These are phyloP conservation scores for Aschersonia sp. DNA, from an alignment of 2,329 filamentous ascomycete species.

Conservation along the genomic window DNA sequence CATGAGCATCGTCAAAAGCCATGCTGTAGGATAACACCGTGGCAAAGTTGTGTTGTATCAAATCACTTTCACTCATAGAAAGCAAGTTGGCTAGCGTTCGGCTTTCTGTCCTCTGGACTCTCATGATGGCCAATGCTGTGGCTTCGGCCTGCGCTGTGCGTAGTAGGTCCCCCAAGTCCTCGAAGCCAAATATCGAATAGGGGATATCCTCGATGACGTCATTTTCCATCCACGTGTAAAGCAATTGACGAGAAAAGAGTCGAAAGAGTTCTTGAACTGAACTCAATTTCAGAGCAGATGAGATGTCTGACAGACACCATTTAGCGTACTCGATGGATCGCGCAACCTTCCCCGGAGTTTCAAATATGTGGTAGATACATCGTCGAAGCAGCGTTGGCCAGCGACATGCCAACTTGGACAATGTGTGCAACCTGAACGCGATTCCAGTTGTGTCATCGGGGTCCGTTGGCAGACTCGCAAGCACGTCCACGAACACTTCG, in stretches of 20 bases:
- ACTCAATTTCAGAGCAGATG: conserved; percentile 47
- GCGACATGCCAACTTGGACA: conserved; percentile 62
- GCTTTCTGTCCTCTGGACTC: conserved; percentile 51
- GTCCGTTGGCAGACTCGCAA: conserved; percentile 65
- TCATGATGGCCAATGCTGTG: conserved; percentile 70
- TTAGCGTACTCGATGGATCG: conserved; percentile 55
- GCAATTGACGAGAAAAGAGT: conserved; percentile 74
- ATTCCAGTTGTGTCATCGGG: conserved; percentile 66
- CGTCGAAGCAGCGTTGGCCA: conserved; percentile 81
- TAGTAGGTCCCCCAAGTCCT: conserved; percentile 53
- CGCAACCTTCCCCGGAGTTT: conserved; percentile 63
- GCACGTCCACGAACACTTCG: conserved; percentile 68
- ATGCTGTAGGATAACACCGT: conserved; percentile 75
- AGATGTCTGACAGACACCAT: conserved; percentile 54
- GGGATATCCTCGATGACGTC: conserved; percentile 60
- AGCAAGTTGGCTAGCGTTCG: conserved; percentile 45
- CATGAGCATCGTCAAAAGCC: conserved; percentile 33
- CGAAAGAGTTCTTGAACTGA: conserved; percentile 60
- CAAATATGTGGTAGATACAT: conserved; percentile 89
- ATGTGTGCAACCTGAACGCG: conserved; percentile 62
- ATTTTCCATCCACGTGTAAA: conserved; percentile 77
- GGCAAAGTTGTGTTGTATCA: conserved; percentile 57
- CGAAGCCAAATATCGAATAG: conserved; percentile 72
- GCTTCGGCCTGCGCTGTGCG: conserved; percentile 61
- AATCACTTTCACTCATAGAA: conserved; percentile 32